Conservation (phyloP, 2,329 filamentous ascomycete species). For the Talaromyces sp. region DNA sequence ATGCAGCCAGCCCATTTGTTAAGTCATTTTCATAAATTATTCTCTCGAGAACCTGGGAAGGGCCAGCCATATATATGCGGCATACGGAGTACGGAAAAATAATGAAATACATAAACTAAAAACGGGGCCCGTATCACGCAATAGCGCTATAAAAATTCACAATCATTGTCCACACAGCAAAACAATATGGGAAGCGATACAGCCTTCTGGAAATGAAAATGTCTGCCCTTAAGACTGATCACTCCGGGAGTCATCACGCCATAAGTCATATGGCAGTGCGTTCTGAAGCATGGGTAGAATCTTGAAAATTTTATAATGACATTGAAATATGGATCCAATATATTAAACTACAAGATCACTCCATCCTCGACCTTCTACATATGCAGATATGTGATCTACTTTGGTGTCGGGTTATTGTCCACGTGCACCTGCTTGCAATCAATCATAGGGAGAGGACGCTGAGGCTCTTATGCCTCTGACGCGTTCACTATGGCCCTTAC, state of each 20-base stretch:
- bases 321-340: neutral
- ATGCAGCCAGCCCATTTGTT: neutral
- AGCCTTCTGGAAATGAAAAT: neutral
- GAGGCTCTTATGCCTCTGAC: neutral
- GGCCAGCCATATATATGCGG: neutral
- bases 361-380: neutral
- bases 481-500: slow-evolving; percentile 24
- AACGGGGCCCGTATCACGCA: neutral
- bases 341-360: neutral
- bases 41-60: neutral
- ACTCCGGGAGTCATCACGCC: neutral
- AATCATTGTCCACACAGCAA: neutral
- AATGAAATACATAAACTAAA: neutral
- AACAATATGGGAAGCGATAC: neutral
- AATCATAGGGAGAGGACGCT: neutral
- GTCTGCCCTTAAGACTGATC: neutral
- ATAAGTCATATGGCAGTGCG: neutral
- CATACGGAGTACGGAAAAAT: neutral
- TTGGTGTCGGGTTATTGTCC: neutral
- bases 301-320: neutral
- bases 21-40: neutral
- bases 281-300: neutral
- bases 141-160: neutral
- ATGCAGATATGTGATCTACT: neutral
- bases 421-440: too few species aligned